These are phyloP conservation scores for Pochonia chlamydosporia DNA, from an alignment of 2,329 filamentous ascomycete genomes.

Conservation along the genomic window DNA sequence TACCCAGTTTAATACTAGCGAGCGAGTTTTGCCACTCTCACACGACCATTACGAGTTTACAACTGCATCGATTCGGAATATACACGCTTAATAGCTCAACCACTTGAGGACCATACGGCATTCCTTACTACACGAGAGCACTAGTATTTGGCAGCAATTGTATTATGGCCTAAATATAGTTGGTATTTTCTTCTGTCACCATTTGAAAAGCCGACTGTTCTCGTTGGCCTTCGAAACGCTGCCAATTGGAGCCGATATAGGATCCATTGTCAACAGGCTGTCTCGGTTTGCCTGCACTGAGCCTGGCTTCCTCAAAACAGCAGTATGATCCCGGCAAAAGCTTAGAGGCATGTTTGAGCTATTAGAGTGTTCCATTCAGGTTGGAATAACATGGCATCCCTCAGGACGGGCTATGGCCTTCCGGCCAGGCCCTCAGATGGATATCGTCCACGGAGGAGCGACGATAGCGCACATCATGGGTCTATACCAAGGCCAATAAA, in stretches of 20 bases:
- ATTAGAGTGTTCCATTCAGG: constrained; percentile 15
- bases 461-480: constrained; percentile 14
- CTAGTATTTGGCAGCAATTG: too few relatives aligned
- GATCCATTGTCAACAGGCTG: neutral
- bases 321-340: neutral
- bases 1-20: neutral
- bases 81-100: neutral
- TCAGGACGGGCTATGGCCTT: constrained; percentile 33
- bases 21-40: neutral
- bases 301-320: neutral
- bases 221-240: too few relatives aligned
- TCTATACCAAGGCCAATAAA: constrained; percentile 18
- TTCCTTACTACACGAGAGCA: too few relatives aligned
- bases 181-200: too few relatives aligned
- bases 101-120: neutral
- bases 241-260: too few relatives aligned
- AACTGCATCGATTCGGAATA: neutral
- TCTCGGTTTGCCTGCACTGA: neutral
- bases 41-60: neutral
- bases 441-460: constrained; percentile 21
- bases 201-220: too few relatives aligned
- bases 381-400: constrained; percentile 37
- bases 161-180: too few relatives aligned
- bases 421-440: constrained; percentile 33
- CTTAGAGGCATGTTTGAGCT: constrained; percentile 13